A percentile compares a stretch with the other conserved stretches of the same genome.
Evolutionary conservation across 2,329 filamentous ascomycete genomes (phyloP).

Genomic region (Akanthomyces muscarius): DNA sequence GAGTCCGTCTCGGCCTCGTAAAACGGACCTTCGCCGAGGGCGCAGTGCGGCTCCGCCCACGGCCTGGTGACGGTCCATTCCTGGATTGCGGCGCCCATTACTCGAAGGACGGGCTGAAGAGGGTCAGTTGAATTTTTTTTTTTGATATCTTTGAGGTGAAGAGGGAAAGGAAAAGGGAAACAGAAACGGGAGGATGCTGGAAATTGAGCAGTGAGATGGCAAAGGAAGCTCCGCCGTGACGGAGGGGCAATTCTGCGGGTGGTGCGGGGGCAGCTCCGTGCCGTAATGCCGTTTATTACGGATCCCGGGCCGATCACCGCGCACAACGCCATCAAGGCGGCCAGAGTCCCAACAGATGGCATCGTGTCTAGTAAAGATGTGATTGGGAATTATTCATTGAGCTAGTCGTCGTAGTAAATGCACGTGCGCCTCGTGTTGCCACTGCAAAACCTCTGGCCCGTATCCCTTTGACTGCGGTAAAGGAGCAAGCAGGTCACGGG

Average conservation of each 20-base stretch:
- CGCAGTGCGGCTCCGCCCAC: slow-evolving; percentile 59
- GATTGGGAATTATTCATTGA: too few species aligned
- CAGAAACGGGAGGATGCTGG: too few species aligned
- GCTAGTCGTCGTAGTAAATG: too few species aligned
- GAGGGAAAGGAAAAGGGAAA: background rate
- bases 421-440: too few species aligned
- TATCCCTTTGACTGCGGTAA: too few species aligned
- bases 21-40: slow-evolving; percentile 70
- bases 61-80: slow-evolving; percentile 50
- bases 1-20: slow-evolving; percentile 62
- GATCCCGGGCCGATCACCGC: background rate
- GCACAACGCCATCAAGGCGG: background rate
- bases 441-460: too few species aligned
- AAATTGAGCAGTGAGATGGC: background rate
- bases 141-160: too few species aligned
- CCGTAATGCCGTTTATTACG: background rate
- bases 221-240: background rate
- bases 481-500: too few species aligned
- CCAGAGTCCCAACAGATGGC: too few species aligned
- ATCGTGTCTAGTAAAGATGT: too few species aligned
- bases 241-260: background rate
- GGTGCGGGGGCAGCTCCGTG: background rate
- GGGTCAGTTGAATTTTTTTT: too few species aligned
- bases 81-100: slow-evolving; percentile 30
- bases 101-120: too few species aligned